phyloP scores from a whole-genome alignment of 2,329 filamentous ascomycete species.

The Sclerotiophoma versabilis region DNA sequence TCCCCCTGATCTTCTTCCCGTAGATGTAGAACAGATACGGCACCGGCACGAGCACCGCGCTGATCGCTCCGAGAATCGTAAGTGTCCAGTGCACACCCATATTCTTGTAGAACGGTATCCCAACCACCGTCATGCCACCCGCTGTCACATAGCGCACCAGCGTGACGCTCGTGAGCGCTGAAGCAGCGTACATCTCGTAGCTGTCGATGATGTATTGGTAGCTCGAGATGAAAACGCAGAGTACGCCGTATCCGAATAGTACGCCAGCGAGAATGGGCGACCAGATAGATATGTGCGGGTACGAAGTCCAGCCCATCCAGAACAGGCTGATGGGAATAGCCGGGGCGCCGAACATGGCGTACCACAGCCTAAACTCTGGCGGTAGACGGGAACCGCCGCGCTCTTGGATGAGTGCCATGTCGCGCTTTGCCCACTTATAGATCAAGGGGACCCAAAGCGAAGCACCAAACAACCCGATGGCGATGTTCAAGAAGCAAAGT shows the following conservation, averaged over 20 bases:
- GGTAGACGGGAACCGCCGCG: conserved; percentile 51
- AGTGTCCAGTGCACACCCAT: conserved; percentile 45
- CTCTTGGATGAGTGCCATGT: conserved; percentile 52
- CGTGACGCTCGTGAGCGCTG: conserved; percentile 53
- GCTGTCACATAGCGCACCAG: conserved; percentile 52
- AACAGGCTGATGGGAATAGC: conserved; percentile 61
- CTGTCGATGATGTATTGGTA: conserved; percentile 66
- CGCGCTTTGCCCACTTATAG: conserved; percentile 53
- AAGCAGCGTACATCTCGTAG: conserved; percentile 62
- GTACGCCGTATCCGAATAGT: conserved; percentile 13
- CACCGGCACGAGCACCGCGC: conserved; percentile 45
- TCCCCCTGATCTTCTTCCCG: conserved; percentile 32
- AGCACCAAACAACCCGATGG: conserved; percentile 51
- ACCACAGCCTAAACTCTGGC: conserved; percentile 63
- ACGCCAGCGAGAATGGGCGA: conserved; percentile 6
- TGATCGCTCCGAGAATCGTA: conserved; percentile 45
- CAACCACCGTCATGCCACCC: conserved; percentile 51
- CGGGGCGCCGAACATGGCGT: conserved; percentile 59
- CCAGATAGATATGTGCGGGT: conserved; percentile 22
- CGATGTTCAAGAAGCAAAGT: conserved; percentile 58
- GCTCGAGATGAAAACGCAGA: conserved; percentile 52
- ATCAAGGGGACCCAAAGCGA: conserved; percentile 54
- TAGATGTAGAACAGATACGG: conserved; percentile 56
- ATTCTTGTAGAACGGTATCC: conserved; percentile 51
- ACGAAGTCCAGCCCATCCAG: conserved; percentile 65